Evolutionary conservation across 2,329 filamentous ascomycete genomes (phyloP), one percentile per base, ranked within the genome.

Genomic region (Cephalotrichum gorgonifer): DNA sequence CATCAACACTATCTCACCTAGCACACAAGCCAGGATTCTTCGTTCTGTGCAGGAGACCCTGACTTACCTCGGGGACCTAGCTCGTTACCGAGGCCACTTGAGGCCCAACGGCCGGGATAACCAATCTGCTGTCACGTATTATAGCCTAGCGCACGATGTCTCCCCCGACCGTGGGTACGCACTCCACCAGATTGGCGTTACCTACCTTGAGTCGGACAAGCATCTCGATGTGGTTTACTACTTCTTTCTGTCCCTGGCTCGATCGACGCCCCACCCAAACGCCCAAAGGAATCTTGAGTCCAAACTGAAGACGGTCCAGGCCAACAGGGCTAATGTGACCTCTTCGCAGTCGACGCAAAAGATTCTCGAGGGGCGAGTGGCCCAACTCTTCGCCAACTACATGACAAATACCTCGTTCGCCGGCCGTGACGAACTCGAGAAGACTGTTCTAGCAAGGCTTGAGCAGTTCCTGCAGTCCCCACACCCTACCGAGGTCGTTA

Each of bases 141-240:
- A 98, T 64, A 73, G 78, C 49, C 72, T 97, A 52, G 93, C 93
- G 22, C 80, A 83, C 54, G 80, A 85, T 47, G 76, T 97, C 48
- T 78, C 86, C 56, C 88, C 91, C 3, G 73, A 79, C 17, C 88
- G 86, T 43, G 91, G 91, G 27, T 79, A 83, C 54, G 86, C 88
- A 15, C 86, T 94, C 60, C 91, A 98, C 59, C 93, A 97, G 64
- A 81, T 93, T 63, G 90, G 87, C 31, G 86, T 97, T 31, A 84
- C 97, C 51, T 84, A 85, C 52, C 76, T 88, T 44, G 83, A 85
- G 48, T 81, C 90, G 57, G 78, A 77, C 51, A 85, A 91, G 56
- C 86, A 94, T 61, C 76, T 97, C 46, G 81, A 88, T 53, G 83
- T 88, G 9, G 84, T 94, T 27, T 97, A 96, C 64, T 83, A 95